Evolutionary conservation across 352 stramenopile genomes (phyloP), one percentile per base, ranked within the genome.

Genomic region (Pythium chondricola): DNA sequence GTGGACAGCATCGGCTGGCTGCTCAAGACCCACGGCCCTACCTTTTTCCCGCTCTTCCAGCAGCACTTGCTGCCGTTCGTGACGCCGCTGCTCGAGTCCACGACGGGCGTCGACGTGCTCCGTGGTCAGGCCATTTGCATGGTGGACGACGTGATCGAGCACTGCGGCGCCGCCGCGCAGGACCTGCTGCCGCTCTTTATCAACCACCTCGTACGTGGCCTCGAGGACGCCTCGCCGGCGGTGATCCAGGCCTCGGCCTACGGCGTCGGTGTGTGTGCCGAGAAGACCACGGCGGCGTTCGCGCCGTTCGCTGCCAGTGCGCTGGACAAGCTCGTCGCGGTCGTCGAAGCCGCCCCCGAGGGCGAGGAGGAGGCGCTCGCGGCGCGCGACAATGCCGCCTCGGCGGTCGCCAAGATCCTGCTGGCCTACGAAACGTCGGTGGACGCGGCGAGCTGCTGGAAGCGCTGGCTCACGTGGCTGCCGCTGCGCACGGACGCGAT

Each of bases 111-210:
- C 18, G 56, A 71, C 45, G 73, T 86, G 54, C 58, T 94, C 17
- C 83, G 83, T 36, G 75, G 75, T 9, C 81, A 92, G 48, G 76
- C 75, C 41, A 91, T 94, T 55, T 94, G 83, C 70, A 91, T 89
- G 69, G 74, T 94, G 37, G 83, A 94, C 56, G 83, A 94, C 61
- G 71, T 94, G 41, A 85, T 94, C 40, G 83, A 94, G 63, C 79
- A 91, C 70, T 88, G 83, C 48, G 80, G 74, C 31, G 60, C 54
- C 43, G 65, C 69, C 14, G 71, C 76, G 1, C 74, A 86, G 61
- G 74, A 88, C 68, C 58, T 91, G n/a, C 58, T 92, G 29, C 76
- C 83, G 9, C 48, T 74, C 26, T 87, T 94, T 50, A 62, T 91
- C 41, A 62, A 60, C 26, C 78, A 92, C 61, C 62, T 94, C 9